These are phyloP conservation scores for Elsinoe batatas DNA, from an alignment of 2,329 filamentous ascomycete species.

Conservation along the genomic window DNA sequence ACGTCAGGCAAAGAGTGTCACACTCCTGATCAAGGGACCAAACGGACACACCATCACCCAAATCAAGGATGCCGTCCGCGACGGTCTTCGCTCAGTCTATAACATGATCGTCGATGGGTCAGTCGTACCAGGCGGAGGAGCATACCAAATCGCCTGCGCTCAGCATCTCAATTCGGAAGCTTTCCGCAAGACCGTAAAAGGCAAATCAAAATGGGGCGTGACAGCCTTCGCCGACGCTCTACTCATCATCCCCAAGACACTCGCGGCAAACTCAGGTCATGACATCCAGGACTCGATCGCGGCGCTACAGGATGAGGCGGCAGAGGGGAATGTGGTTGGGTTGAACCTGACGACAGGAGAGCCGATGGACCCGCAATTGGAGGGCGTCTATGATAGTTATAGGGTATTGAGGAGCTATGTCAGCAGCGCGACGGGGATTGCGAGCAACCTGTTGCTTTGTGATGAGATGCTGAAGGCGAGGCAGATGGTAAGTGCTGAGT, in stretches of 20 bases:
- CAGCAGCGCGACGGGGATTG: constrained; percentile 88
- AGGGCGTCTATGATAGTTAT: constrained; percentile 94
- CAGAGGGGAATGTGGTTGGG: constrained; percentile 75
- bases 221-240: constrained; percentile 91
- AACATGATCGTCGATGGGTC: constrained; percentile 99
- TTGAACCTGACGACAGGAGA: constrained; percentile 78
- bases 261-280: constrained; percentile 90
- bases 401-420: constrained; percentile 87
- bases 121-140: constrained; percentile 86
- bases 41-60: constrained; percentile 95
- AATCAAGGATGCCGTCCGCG: constrained; percentile 90
- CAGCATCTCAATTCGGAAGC: constrained; percentile 76
- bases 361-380: constrained; percentile 88
- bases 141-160: constrained; percentile 91
- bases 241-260: constrained; percentile 90
- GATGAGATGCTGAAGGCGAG: constrained; percentile 96
- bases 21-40: constrained; percentile 92
- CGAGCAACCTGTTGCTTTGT: constrained; percentile 86
- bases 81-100: constrained; percentile 91
- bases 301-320: constrained; percentile 72
- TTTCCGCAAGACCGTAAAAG: constrained; percentile 86
- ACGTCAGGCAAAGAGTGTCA: constrained; percentile 97
- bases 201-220: constrained; percentile 95
- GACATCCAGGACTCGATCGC: constrained; percentile 94
- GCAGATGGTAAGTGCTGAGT: constrained; percentile 59